Evolutionary conservation across 352 stramenopile genomes (phyloP).

Genomic region (Pythium utonaiense): DNA sequence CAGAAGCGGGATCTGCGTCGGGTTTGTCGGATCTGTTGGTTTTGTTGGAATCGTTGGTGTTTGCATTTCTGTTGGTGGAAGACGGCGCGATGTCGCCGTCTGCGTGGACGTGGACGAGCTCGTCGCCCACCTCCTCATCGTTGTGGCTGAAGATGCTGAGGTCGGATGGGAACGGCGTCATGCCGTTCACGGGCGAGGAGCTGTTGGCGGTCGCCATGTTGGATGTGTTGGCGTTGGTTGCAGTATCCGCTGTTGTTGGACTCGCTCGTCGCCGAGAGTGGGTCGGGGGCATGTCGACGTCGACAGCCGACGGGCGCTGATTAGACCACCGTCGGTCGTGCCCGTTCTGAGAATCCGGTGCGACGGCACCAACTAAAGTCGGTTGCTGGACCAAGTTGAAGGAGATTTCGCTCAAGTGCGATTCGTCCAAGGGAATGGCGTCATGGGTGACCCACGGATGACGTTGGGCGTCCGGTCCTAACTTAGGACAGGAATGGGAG

Average conservation of each 20-base stretch:
- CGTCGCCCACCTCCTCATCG: conserved; percentile 21
- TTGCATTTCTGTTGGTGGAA: not conserved
- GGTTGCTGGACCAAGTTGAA: conserved; percentile 6
- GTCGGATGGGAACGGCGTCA: conserved; percentile 32
- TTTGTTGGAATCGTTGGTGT: not conserved
- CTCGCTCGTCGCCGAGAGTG: not conserved
- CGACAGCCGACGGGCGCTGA: no score
- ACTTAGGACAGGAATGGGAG: no score
- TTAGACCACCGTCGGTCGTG: no score
- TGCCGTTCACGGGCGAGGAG: not conserved
- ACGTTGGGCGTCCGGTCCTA: no score
- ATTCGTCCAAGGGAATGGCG: conserved; percentile 7
- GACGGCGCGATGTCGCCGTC: conserved; percentile 7
- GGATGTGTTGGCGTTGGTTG: not conserved
- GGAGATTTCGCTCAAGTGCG: not conserved
- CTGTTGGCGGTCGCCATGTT: conserved; percentile 5
- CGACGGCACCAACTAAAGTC: not conserved
- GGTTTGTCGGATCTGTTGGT: not conserved
- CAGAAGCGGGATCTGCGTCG: no score
- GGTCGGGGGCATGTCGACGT: not conserved
- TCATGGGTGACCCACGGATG: conserved; percentile 9
- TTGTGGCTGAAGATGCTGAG: conserved; percentile 37
- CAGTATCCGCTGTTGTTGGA: not conserved
- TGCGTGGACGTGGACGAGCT: conserved; percentile 14
- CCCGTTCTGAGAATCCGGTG: no score